These are phyloP conservation scores for Musa balbisiana DNA, from an alignment of 202 grass and related monocot genomes.

Conservation along the genomic window DNA sequence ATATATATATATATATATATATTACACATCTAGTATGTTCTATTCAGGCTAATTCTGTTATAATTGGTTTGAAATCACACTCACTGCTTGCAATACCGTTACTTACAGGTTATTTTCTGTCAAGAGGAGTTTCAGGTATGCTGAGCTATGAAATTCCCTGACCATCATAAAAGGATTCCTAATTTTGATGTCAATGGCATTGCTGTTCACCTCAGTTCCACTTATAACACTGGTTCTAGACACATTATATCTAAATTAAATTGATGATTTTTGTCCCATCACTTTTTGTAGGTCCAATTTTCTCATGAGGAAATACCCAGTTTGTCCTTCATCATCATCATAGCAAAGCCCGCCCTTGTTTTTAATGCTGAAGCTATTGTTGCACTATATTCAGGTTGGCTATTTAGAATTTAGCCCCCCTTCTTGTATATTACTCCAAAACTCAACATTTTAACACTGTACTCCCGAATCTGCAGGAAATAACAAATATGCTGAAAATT, in stretches of 20 bases:
- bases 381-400: slow-evolving; percentile 19
- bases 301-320: slow-evolving; percentile 74
- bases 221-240: too few species aligned
- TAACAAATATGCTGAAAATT: slow-evolving; percentile 45
- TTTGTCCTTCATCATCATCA: slow-evolving; percentile 64
- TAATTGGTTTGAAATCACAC: background rate
- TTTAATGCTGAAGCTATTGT: slow-evolving; percentile 41
- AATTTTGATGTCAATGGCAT: too few species aligned
- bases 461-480: slow-evolving; percentile 35
- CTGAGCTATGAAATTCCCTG: background rate
- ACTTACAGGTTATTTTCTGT: slow-evolving; percentile 13
- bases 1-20: too few species aligned
- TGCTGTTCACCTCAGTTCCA: too few species aligned
- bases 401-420: background rate
- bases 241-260: background rate
- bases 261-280: background rate
- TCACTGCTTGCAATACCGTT: background rate
- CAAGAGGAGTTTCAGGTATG: slow-evolving; percentile 19
- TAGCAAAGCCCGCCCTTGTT: slow-evolving; percentile 49
- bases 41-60: background rate
- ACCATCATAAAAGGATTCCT: too few species aligned
- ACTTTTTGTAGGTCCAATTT: slow-evolving; percentile 49
- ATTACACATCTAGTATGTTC: background rate
- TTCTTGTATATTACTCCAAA: background rate
- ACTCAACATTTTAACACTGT: too few species aligned